Conservation (phyloP, 257 asterid species). For the Primulina eburnea region DNA sequence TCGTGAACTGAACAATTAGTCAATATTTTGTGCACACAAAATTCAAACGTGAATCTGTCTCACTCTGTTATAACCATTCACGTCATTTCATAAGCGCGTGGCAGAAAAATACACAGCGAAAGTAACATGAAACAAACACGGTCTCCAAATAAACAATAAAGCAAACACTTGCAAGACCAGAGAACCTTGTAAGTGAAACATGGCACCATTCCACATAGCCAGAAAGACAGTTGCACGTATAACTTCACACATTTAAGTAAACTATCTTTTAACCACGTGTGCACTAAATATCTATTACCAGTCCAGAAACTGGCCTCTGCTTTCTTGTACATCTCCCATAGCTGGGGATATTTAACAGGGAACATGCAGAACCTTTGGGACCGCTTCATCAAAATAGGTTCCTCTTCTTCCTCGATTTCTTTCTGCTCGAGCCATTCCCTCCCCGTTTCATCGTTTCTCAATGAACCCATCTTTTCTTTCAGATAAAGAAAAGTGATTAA, state of each 20-base stretch:
- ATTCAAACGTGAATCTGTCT: neutral
- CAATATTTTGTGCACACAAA: constrained; percentile 2
- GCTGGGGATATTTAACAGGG: constrained; percentile 63
- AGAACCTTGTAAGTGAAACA: constrained; percentile 14
- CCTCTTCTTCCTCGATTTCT: constrained; percentile 37
- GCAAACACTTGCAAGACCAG: neutral
- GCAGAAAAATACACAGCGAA: neutral
- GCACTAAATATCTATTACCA: constrained; percentile 31
- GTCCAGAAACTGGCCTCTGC: constrained; percentile 77
- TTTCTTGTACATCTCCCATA: constrained; percentile 89
- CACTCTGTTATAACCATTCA: neutral
- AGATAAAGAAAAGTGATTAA: neutral
- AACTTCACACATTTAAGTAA: constrained; percentile 6
- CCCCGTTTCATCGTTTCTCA: constrained; percentile 42
- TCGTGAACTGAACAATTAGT: constrained; percentile 14
- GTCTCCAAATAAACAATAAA: neutral
- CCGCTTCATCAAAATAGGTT: constrained; percentile 69
- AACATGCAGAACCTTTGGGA: constrained; percentile 69
- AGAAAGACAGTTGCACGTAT: constrained; percentile 14
- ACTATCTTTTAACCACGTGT: neutral
- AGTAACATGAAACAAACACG: neutral
- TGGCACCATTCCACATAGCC: neutral
- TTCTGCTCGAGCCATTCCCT: constrained; percentile 24
- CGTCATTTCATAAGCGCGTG: neutral
- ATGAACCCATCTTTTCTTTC: constrained; percentile 51